Conservation (phyloP, 2,329 filamentous ascomycete species). For the Botrytis medusae region DNA sequence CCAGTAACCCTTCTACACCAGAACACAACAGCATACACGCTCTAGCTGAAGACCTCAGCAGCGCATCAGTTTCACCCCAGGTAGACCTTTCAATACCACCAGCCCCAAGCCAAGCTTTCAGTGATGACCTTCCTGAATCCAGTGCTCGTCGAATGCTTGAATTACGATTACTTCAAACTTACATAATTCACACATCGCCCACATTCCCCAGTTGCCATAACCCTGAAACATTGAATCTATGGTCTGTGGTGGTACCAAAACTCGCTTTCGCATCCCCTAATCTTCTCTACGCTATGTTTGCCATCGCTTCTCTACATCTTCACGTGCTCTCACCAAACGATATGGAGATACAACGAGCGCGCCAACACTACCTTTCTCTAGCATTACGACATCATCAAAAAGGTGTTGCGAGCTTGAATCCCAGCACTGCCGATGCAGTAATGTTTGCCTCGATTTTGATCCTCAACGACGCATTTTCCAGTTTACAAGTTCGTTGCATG, state of each 20-base stretch:
- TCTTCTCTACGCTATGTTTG: slow-evolving; percentile 27
- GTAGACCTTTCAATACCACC: slow-evolving; percentile 10
- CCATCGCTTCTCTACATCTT: slow-evolving; percentile 26
- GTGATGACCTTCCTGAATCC: slow-evolving; percentile 23
- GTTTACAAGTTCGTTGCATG: slow-evolving; percentile 25
- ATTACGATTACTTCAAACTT: slow-evolving; percentile 27
- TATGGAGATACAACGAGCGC: slow-evolving; percentile 23
- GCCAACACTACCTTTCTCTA: slow-evolving; percentile 25
- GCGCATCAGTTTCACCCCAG: slow-evolving; percentile 3
- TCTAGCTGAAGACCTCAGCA: slow-evolving; percentile 14
- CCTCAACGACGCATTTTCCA: slow-evolving; percentile 26
- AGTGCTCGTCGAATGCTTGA: slow-evolving; percentile 26
- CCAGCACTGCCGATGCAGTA: slow-evolving; percentile 24
- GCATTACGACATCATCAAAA: slow-evolving; percentile 26
- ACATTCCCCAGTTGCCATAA: slow-evolving; percentile 22
- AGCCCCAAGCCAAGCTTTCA: slow-evolving; percentile 11
- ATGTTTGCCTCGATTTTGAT: slow-evolving; percentile 27
- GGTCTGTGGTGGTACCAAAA: slow-evolving; percentile 26
- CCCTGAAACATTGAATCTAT: slow-evolving; percentile 19
- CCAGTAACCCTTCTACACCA: slow-evolving; percentile 5
- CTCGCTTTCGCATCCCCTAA: slow-evolving; percentile 23
- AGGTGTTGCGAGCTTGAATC: slow-evolving; percentile 21
- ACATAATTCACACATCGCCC: slow-evolving; percentile 20
- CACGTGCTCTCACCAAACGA: slow-evolving; percentile 22
- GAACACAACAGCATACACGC: slow-evolving; percentile 6